phyloP scores from a whole-genome alignment of 2,329 filamentous ascomycete genomes.

The Pseudogymnoascus sp. region DNA sequence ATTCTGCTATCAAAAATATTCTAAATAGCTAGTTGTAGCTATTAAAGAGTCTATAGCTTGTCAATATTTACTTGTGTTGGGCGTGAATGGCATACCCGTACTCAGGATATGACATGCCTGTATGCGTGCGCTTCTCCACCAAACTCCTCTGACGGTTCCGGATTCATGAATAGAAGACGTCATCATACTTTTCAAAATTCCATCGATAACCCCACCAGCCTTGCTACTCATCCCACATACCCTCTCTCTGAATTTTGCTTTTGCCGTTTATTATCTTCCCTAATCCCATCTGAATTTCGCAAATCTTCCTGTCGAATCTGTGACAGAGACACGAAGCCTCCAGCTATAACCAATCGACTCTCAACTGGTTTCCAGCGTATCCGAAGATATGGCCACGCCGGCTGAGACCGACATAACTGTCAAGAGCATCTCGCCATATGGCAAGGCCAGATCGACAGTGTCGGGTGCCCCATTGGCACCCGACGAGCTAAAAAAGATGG shows the following conservation, averaged over 20 bases:
- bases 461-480: conserved; percentile 52
- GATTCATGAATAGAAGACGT: neutral
- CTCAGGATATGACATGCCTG: neutral
- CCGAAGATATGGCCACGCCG: conserved; percentile 7
- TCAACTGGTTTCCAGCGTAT: neutral
- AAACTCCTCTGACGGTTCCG: neutral
- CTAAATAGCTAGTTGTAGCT: neutral
- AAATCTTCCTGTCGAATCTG: neutral
- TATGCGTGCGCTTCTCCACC: neutral
- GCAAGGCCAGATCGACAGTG: conserved; percentile 57
- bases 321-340: too few species aligned
- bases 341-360: neutral
- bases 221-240: neutral
- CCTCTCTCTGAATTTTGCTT: neutral
- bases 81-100: neutral
- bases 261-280: neutral
- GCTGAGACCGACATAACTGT: conserved; percentile 30
- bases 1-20: neutral
- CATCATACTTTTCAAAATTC: neutral
- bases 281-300: neutral
- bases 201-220: neutral
- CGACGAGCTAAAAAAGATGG: conserved; percentile 61
- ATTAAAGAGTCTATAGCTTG: neutral
- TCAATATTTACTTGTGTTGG: neutral
- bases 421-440: conserved; percentile 56